These are phyloP conservation scores for Eremothecium gossypii DNA, from an alignment of 1,139 yeast genomes.

Conservation along the genomic window DNA sequence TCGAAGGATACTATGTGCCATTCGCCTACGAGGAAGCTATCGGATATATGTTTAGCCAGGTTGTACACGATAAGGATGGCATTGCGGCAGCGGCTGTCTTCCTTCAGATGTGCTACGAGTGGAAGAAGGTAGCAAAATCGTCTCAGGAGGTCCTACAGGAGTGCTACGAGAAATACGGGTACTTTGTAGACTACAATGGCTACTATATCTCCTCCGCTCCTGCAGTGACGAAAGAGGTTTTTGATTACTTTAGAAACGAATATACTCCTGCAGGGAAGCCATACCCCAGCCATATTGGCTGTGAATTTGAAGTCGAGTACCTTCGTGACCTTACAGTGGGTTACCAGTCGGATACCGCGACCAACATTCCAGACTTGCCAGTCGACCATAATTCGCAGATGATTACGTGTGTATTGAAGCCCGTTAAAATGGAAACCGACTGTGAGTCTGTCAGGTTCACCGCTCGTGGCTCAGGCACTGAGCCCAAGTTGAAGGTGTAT, in stretches of 20 bases:
- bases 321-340: conserved; percentile 88
- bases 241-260: conserved; percentile 38
- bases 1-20: conserved; percentile 60
- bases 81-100: conserved; percentile 74
- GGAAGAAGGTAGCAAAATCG: conserved; percentile 32
- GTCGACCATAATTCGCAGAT: conserved; percentile 68
- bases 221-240: conserved; percentile 41
- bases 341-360: conserved; percentile 58
- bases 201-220: conserved; percentile 64
- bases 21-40: conserved; percentile 94
- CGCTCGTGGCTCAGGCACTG: conserved; percentile 92
- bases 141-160: conserved; percentile 42
- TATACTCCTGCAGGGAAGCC: conserved; percentile 11
- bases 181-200: conserved; percentile 77
- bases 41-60: conserved; percentile 84
- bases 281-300: conserved; percentile 31
- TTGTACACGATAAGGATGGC: conserved; percentile 84
- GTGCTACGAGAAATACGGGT: conserved; percentile 63
- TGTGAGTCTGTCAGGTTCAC: conserved; percentile 52
- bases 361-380: conserved; percentile 56
- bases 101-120: conserved; percentile 52
- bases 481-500: conserved; percentile 87
- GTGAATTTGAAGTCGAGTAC: conserved; percentile 39
- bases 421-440: conserved; percentile 6
- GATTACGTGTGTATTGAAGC: conserved; percentile 54